Percentiles rank a stretch among this genome's conserved stretches.
These are phyloP conservation scores for Panicum virgatum DNA, from an alignment of 202 grass and related monocot species.

Conservation along the genomic window DNA sequence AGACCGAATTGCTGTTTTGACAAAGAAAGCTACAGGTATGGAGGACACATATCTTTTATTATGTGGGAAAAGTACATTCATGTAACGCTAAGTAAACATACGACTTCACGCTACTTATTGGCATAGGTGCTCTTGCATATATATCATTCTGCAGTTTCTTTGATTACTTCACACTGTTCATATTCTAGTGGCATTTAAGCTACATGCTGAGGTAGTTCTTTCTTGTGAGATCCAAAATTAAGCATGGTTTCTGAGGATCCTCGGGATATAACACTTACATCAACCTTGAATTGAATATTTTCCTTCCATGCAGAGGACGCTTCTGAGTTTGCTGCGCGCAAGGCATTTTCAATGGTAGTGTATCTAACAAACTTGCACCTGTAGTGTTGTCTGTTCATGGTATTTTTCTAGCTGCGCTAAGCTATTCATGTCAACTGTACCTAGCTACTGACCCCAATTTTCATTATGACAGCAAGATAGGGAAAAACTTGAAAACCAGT, in stretches of 20 bases:
- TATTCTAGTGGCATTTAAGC: slow-evolving; percentile 26
- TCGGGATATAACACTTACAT: slow-evolving; percentile 14
- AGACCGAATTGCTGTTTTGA: slow-evolving; percentile 63
- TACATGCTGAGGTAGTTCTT: not conserved
- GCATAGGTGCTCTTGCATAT: not conserved
- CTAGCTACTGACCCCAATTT: slow-evolving; percentile 17
- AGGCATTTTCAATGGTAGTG: slow-evolving; percentile 76
- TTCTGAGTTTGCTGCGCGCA: slow-evolving; percentile 68
- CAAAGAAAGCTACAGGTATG: slow-evolving; percentile 80
- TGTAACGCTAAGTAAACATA: not conserved
- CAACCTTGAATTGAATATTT: slow-evolving; percentile 13
- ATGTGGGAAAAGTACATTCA: not conserved
- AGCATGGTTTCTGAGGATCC: not conserved
- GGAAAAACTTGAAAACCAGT: slow-evolving; percentile 87
- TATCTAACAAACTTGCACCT: slow-evolving; percentile 24
- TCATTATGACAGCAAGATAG: slow-evolving; percentile 65
- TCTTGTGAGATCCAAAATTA: slow-evolving; percentile 30
- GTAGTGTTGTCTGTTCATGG: slow-evolving; percentile 3
- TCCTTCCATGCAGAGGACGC: slow-evolving; percentile 73
- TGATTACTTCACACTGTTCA: not conserved
- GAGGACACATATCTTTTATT: slow-evolving; percentile 18
- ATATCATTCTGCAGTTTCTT: not conserved
- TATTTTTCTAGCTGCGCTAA: slow-evolving; percentile 24
- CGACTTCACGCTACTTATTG: not conserved
- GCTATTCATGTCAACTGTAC: slow-evolving; percentile 5